Evolutionary conservation across 495 filamentous ascomycete genomes (phyloP).

Genomic region (Chaetomium tenue): DNA sequence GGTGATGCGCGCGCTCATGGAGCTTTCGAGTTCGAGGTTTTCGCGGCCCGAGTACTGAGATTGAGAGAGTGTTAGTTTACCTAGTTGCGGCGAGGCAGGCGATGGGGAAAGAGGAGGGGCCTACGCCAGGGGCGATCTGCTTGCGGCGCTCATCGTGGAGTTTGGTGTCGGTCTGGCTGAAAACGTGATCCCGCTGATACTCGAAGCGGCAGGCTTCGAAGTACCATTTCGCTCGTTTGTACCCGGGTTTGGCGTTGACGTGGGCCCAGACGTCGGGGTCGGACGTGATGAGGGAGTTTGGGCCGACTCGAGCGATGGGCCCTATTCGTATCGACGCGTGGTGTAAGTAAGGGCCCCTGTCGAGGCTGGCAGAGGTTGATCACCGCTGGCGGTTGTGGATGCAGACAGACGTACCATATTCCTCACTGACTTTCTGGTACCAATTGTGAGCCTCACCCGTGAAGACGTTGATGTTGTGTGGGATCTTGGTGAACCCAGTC

Average conservation of each 20-base stretch:
- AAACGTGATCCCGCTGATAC: slow-evolving; percentile 36
- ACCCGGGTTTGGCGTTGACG: slow-evolving; percentile 31
- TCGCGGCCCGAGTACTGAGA: slow-evolving; percentile 36
- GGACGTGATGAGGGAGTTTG: slow-evolving; percentile 35
- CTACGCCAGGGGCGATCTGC: slow-evolving; percentile 42
- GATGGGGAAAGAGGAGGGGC: slow-evolving; percentile 5
- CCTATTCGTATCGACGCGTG: slow-evolving; percentile 10
- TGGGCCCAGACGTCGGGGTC: slow-evolving; percentile 35
- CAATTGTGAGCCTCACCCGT: slow-evolving; percentile 23
- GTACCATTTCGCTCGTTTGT: slow-evolving; percentile 36
- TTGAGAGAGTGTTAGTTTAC: too few species aligned
- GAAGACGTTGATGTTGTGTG: slow-evolving; percentile 20
- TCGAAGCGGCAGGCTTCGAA: slow-evolving; percentile 32
- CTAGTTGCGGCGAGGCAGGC: background rate
- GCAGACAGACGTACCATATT: slow-evolving; percentile 23
- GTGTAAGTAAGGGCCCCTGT: too few species aligned
- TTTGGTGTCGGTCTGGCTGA: slow-evolving; percentile 36
- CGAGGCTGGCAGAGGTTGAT: too few species aligned
- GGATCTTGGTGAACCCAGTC: slow-evolving; percentile 29
- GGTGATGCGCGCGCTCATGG: slow-evolving; percentile 43
- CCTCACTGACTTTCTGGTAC: slow-evolving; percentile 25
- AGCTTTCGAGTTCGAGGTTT: slow-evolving; percentile 37
- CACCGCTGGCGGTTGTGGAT: background rate
- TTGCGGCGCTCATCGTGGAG: slow-evolving; percentile 37
- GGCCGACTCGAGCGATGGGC: slow-evolving; percentile 39